These are phyloP conservation scores for Nosema muscidifuracis DNA, from an alignment of 371 early-diverging fungal genomes.

Conservation along the genomic window DNA sequence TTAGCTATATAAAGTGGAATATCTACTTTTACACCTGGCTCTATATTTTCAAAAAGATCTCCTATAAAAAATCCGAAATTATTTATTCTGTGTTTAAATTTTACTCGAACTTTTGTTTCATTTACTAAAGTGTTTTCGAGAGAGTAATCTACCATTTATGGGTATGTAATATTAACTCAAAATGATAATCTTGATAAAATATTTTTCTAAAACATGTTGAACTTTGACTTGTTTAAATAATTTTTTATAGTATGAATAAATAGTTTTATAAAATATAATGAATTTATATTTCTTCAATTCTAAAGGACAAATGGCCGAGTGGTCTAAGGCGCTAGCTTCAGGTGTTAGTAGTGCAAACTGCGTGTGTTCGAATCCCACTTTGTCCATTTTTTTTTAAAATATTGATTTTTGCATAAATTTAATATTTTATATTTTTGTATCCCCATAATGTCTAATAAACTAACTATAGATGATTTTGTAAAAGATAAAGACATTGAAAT, in stretches of 20 bases:
- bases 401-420: too few species aligned
- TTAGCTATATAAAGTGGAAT: slow-evolving; percentile 28
- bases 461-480: neutral
- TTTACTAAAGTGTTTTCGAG: slow-evolving; percentile 12
- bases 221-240: too few species aligned
- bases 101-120: slow-evolving; percentile 21
- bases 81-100: slow-evolving; percentile 22
- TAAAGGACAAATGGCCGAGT: slow-evolving; percentile 1
- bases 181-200: too few species aligned
- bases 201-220: too few species aligned
- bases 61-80: slow-evolving; percentile 23
- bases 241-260: too few species aligned
- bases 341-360: neutral
- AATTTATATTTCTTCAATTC: too few species aligned
- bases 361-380: slow-evolving; percentile 9
- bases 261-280: too few species aligned
- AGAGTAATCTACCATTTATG: slow-evolving; percentile 27
- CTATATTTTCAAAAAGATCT: neutral
- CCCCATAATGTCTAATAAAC: neutral
- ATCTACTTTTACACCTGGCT: slow-evolving; percentile 8
- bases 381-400: neutral
- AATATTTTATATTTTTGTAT: neutral
- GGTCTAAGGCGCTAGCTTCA: slow-evolving; percentile 8
- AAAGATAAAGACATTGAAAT: neutral
- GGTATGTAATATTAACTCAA: too few species aligned